A percentile compares a stretch with the other conserved stretches of the same genome.
Conservation (phyloP, 2,329 filamentous ascomycete species). For the Chaetothyriales sp. region DNA sequence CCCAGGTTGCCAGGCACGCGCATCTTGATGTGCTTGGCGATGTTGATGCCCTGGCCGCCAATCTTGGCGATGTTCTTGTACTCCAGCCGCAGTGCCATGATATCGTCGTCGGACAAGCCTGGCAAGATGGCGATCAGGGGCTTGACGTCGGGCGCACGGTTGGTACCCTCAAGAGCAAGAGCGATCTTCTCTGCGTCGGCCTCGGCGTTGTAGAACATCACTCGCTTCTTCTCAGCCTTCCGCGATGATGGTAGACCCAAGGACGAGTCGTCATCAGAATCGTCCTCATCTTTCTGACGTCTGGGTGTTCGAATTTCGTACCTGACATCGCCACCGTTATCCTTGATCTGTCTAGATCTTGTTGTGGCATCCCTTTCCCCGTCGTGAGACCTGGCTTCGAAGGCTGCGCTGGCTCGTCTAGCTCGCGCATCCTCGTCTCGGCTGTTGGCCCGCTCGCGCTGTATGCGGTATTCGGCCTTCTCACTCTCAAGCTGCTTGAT, state of each 20-base stretch:
- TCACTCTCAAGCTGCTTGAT: constrained; percentile 20
- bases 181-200: constrained; percentile 65
- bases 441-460: constrained; percentile 3
- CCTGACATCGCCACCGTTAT: background rate
- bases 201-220: constrained; percentile 66
- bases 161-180: constrained; percentile 49
- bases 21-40: constrained; percentile 36
- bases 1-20: constrained; percentile 48
- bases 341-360: constrained; percentile 9
- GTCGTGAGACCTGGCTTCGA: constrained; percentile 1
- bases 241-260: background rate
- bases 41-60: constrained; percentile 33
- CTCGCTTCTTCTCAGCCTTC: constrained; percentile 36
- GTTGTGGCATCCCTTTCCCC: constrained; percentile 5
- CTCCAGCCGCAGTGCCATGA: constrained; percentile 69
- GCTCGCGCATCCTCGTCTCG: constrained; percentile 3
- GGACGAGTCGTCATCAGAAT: constrained; percentile 2
- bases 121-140: constrained; percentile 74
- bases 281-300: constrained; percentile 1
- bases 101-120: constrained; percentile 68
- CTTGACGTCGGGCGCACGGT: constrained; percentile 51
- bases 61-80: constrained; percentile 78
- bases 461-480: constrained; percentile 18
- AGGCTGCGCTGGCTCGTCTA: constrained; percentile 1
- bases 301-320: constrained; percentile 8